Evolutionary conservation across 306 rosid species (phyloP).

Genomic region (Cucurbita argyrosperma): DNA sequence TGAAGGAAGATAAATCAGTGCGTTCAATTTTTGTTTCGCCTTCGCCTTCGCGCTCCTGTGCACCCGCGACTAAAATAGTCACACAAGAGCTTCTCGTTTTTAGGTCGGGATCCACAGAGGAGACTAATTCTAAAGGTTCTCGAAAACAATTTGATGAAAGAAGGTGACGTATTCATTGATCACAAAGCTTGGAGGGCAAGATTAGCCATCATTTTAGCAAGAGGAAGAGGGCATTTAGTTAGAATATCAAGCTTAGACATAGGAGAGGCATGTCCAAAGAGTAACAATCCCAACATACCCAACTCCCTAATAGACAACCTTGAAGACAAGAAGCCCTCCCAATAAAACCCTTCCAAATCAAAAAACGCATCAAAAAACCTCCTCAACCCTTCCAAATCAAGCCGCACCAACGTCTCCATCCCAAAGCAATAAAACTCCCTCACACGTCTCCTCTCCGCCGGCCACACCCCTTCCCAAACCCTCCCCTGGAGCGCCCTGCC

Average conservation of each 20-base stretch:
- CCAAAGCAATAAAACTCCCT: constrained; percentile 74
- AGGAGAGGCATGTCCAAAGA: constrained; percentile 51
- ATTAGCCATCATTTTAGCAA: constrained; percentile 53
- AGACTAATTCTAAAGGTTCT: no score
- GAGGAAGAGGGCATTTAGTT: constrained; percentile 64
- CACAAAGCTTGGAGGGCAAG: constrained; percentile 37
- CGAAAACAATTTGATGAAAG: no score
- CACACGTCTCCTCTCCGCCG: constrained; percentile 31
- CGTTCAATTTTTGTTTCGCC: no score
- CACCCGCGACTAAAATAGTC: no score
- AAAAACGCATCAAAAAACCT: constrained; percentile 76
- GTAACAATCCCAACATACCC: constrained; percentile 31
- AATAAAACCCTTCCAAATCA: constrained; percentile 45
- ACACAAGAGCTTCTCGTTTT: no score
- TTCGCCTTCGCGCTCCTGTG: no score
- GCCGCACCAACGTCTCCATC: constrained; percentile 75
- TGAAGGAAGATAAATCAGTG: no score
- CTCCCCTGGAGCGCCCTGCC: constrained; percentile 38
- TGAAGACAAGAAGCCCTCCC: constrained; percentile 79
- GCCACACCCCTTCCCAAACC: constrained; percentile 74
- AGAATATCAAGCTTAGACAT: constrained; percentile 52
- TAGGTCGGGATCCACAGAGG: no score
- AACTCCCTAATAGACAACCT: constrained; percentile 46
- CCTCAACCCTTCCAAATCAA: constrained; percentile 59
- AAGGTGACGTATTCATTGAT: neutral